Base-by-base conservation (phyloP, 2,329 filamentous ascomycete species). In the Fusarium sulawesiense region DNA sequence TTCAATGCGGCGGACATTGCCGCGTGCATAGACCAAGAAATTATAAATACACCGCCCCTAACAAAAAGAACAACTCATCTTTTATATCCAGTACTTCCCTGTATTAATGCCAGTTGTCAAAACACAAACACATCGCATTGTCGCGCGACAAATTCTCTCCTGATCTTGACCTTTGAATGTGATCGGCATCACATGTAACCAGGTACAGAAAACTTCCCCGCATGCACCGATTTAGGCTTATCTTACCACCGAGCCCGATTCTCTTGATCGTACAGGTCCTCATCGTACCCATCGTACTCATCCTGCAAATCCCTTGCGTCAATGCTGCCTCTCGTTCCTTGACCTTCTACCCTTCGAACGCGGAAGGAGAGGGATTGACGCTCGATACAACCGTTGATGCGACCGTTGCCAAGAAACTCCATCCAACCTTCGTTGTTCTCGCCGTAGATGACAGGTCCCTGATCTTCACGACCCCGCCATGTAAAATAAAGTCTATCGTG, bases 401-500 rank as follows among this genome's bases (percentile, higher is more conserved):
- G 64, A 5, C 81, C 82, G 30, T 73, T 75, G 7, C 82, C 80
- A 2, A 82, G 56, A 32, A 84, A 83, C 25, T 58, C 73, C 34
- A 83, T 72, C 62, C 68, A 78, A 47, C 80, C 80, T 0, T 45
- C 3, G 32, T 80, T 68, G 4, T 42, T 12, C 12, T 79, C 54
- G 3, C 76, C 77, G 23, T 75, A 74, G 0, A 74, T 50, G 14
- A 77, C 73, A 18, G 64, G 73, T 4, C 78, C 78, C 4, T 78
- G 64, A 5, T 44, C 18, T 55, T 81, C 78, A 7, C 73, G 63
- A 1, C 80, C 81, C 14, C 81, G 80, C 81, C 81, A 83, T 7
- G 32, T 67, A 61, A 83, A 78, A 2, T 49, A 27, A 0, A 80
- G n/a, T 0, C 8, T 12, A 0, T 77, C 66, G 10, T 68, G 34